A percentile compares a stretch with the other conserved stretches of the same genome.
These are phyloP conservation scores for Helotiales sp. DNA, from an alignment of 2,329 filamentous ascomycete species.

Conservation along the genomic window DNA sequence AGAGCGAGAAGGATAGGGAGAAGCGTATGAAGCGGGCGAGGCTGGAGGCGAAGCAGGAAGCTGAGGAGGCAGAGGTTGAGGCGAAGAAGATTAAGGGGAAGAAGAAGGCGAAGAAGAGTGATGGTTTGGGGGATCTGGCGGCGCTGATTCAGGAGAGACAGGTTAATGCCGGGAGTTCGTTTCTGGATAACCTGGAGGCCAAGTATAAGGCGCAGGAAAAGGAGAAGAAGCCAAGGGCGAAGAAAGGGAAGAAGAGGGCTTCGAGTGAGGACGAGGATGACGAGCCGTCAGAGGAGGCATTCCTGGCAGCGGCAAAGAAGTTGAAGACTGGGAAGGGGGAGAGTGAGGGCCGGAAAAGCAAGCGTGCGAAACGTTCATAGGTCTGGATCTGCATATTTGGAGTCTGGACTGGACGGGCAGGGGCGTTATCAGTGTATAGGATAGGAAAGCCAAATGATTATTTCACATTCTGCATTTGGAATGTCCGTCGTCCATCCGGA, in stretches of 20 bases:
- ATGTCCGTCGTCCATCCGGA: too few species aligned
- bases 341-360: conserved; percentile 31
- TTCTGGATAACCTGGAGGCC: conserved; percentile 75
- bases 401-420: conserved; percentile 21
- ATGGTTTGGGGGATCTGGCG: conserved; percentile 54
- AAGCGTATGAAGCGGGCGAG: conserved; percentile 64
- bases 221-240: conserved; percentile 52
- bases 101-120: conserved; percentile 51
- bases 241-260: conserved; percentile 60
- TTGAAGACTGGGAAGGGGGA: conserved; percentile 42
- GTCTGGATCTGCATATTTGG: conserved; percentile 15
- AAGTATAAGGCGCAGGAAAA: conserved; percentile 66
- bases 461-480: not conserved
- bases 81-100: conserved; percentile 70
- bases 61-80: conserved; percentile 73
- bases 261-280: conserved; percentile 66
- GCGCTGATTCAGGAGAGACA: conserved; percentile 77
- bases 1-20: conserved; percentile 68
- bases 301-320: conserved; percentile 60
- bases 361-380: conserved; percentile 34
- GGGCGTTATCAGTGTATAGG: conserved; percentile 1
- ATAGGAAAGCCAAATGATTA: not conserved
- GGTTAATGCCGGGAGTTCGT: conserved; percentile 62
- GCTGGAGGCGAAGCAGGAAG: conserved; percentile 71
- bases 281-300: conserved; percentile 66